A percentile compares a stretch with the other conserved stretches of the same genome.
phyloP scores from a whole-genome alignment of 805 yeast species.

The Candida xyloterini region DNA sequence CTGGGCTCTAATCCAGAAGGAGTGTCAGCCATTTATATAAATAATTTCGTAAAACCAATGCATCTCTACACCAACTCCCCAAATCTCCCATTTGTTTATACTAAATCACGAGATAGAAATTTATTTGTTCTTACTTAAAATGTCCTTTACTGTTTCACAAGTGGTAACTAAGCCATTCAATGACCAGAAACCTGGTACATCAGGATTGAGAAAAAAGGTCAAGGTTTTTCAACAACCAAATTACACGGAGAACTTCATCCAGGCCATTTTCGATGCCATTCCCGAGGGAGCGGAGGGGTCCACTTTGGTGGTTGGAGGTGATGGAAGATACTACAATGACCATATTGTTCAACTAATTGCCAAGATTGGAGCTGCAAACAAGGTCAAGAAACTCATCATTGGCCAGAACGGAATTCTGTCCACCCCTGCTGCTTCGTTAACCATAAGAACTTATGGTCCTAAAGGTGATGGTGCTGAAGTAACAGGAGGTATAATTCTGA shows the following conservation, averaged over 20 bases:
- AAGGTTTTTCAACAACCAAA: slow-evolving; percentile 70
- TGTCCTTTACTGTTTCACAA: slow-evolving; percentile 18
- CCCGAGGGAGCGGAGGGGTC: slow-evolving; percentile 83
- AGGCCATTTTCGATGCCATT: slow-evolving; percentile 77
- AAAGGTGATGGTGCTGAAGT: slow-evolving; percentile 41
- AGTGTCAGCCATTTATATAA: slow-evolving; percentile 4
- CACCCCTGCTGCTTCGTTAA: slow-evolving; percentile 95
- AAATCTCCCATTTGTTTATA: background rate
- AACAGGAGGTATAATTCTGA: slow-evolving; percentile 93
- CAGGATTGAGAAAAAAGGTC: slow-evolving; percentile 93
- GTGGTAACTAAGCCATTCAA: slow-evolving; percentile 70
- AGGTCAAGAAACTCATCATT: slow-evolving; percentile 76
- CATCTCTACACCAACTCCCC: slow-evolving; percentile 8
- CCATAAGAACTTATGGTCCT: slow-evolving; percentile 63
- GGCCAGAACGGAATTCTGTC: slow-evolving; percentile 88
- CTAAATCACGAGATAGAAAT: background rate
- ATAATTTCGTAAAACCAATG: background rate
- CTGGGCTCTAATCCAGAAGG: slow-evolving; percentile 27
- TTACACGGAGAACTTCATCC: slow-evolving; percentile 93
- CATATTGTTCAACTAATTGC: slow-evolving; percentile 78
- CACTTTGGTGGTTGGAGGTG: slow-evolving; percentile 91
- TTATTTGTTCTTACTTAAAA: slow-evolving; percentile 1
- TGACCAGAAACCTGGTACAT: slow-evolving; percentile 98
- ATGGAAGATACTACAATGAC: slow-evolving; percentile 89
- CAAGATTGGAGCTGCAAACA: slow-evolving; percentile 85